These are phyloP conservation scores for Carex pumila DNA, from an alignment of 176 grass and related monocot genomes.

Conservation along the genomic window DNA sequence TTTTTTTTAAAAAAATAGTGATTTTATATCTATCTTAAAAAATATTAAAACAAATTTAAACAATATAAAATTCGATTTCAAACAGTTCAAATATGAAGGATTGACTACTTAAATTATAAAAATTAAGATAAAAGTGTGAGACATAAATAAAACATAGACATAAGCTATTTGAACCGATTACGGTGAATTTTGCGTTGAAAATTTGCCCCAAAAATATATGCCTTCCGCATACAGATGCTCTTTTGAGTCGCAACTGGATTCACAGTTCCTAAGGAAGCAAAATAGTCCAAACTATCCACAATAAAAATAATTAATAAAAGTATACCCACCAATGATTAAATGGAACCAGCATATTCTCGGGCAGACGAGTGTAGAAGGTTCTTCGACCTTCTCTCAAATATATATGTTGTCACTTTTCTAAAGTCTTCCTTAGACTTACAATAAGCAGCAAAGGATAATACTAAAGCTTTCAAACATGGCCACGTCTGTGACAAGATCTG, in stretches of 20 bases:
- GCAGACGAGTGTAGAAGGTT: neutral
- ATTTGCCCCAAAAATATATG: too few species aligned
- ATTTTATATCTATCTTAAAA: too few species aligned
- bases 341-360: neutral
- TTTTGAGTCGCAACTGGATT: neutral
- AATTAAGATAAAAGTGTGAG: too few species aligned
- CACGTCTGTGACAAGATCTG: slow-evolving; percentile 26
- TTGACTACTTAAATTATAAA: too few species aligned
- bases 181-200: too few species aligned
- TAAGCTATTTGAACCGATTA: too few species aligned
- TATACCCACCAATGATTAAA: neutral
- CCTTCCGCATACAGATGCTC: neutral
- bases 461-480: slow-evolving; percentile 15
- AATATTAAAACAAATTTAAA: too few species aligned
- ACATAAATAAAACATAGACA: too few species aligned
- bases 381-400: neutral
- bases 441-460: neutral
- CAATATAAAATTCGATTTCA: too few species aligned
- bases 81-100: too few species aligned
- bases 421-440: neutral
- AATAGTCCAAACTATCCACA: neutral
- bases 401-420: neutral
- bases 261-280: neutral
- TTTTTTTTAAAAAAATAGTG: too few species aligned
- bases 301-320: neutral